A percentile compares a stretch with the other conserved stretches of the same genome.
phyloP scores from a whole-genome alignment of 2,329 filamentous ascomycete species.

The Aspergillus thermomutatus region DNA sequence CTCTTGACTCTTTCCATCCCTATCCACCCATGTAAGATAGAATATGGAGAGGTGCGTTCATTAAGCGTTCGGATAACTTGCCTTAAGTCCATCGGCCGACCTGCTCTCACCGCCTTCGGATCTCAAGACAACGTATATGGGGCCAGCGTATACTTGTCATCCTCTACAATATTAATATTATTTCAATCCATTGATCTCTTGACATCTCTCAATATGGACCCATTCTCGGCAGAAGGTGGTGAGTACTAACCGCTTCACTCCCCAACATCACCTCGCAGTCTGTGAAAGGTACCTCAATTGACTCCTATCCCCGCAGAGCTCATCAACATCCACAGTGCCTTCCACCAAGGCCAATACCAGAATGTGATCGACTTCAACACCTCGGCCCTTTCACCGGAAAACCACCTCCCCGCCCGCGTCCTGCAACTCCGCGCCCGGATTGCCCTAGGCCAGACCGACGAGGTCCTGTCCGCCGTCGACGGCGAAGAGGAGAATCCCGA shows the following conservation, averaged over 20 bases:
- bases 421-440: slow-evolving; percentile 79
- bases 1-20: too few species aligned
- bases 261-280: slow-evolving; percentile 4
- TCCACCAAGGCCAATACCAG: slow-evolving; percentile 77
- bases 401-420: slow-evolving; percentile 71
- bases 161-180: not conserved
- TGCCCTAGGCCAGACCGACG: slow-evolving; percentile 72
- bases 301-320: slow-evolving; percentile 49
- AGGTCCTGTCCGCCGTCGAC: slow-evolving; percentile 66
- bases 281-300: slow-evolving; percentile 1
- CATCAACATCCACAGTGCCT: slow-evolving; percentile 64
- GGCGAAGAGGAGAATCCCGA: slow-evolving; percentile 66
- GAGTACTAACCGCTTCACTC: slow-evolving; percentile 14
- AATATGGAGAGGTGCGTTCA: not conserved
- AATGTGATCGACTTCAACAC: slow-evolving; percentile 83
- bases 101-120: slow-evolving; percentile 11
- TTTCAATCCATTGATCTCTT: slow-evolving; percentile 3
- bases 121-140: slow-evolving; percentile 21
- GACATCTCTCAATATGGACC: slow-evolving; percentile 50
- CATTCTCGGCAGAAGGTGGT: slow-evolving; percentile 63
- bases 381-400: slow-evolving; percentile 72
- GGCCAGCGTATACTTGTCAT: slow-evolving; percentile 1
- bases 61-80: slow-evolving; percentile 7
- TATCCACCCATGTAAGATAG: not conserved
- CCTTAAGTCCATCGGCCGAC: slow-evolving; percentile 7